Evolutionary conservation across 345 rosid genomes (phyloP), one percentile per base, ranked within the genome.

Genomic region (Erysimum cheiranthoides): DNA sequence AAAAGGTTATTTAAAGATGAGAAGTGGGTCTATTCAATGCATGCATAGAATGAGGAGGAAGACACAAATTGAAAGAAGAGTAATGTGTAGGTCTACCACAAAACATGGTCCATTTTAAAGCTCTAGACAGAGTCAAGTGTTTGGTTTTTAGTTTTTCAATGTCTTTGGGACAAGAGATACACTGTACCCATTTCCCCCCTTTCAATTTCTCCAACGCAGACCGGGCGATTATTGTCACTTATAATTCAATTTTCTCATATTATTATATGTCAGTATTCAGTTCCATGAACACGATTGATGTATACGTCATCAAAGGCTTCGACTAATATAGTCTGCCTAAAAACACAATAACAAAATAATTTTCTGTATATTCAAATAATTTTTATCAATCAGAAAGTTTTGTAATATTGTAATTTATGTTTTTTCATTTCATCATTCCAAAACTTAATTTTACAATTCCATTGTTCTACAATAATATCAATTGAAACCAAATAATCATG

Each of bases 31-130:
- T 17, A 63, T 28, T 47, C 47, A 70, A 70, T 46, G 66, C 46
- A 70, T 46, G 66, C 46, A 65, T 57, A 57, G 6, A 77, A 28
- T 16, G 35, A 32, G 42, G 70, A 45, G 10, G 66, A 70, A 62
- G 60, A 70, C 70, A 70, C 6, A 63, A 30, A 71, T 32, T 52
- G 63, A 52, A 75, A 61, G 46, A 60, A 61, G 75, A 76, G 74
- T 53, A 36, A 39, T 78, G 81, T 71, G 76, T 64, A 71, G 73
- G 62, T 71, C 68, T 66, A 72, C 77, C 81, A 78, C 63, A 71
- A 71, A 78, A 78, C 81, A 78, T 71, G 81, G 81, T 71, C 61
- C 66, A 54, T 45, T 57, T 45, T 35, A 43, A 35, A 61, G 70
- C 51, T 43, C 8, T 58, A 34, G 9, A 36, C 30, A 39, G 45